Conservation (phyloP, 169 alveolate genomes). For the Cryptosporidium ryanae region DNA sequence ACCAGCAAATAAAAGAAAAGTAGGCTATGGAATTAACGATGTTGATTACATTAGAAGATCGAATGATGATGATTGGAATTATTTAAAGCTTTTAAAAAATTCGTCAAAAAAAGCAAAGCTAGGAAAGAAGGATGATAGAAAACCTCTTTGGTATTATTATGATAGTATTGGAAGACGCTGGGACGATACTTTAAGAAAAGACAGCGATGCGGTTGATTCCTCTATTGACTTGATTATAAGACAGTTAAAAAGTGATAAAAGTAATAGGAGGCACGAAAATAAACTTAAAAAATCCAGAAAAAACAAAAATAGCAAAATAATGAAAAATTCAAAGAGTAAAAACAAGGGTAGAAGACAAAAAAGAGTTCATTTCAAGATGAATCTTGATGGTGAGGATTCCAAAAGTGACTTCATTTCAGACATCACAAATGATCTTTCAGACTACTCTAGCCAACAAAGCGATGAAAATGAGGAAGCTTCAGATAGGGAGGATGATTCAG, state of each 20-base stretch:
- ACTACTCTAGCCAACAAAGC: not conserved
- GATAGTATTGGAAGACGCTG: slow-evolving; percentile 62
- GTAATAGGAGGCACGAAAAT: not conserved
- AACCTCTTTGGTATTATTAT: slow-evolving; percentile 65
- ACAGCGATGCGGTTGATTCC: slow-evolving; percentile 16
- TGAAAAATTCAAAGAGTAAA: not conserved
- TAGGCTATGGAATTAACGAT: slow-evolving; percentile 32
- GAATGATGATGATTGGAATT: slow-evolving; percentile 54
- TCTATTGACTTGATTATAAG: slow-evolving; percentile 18
- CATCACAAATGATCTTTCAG: not conserved
- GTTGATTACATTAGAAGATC: slow-evolving; percentile 41
- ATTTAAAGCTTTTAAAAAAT: slow-evolving; percentile 27
- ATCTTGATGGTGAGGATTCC: not conserved
- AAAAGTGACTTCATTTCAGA: slow-evolving; percentile 5
- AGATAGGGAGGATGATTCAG: not conserved
- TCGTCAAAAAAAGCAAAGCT: not conserved
- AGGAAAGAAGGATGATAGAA: not conserved
- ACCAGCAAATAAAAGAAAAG: slow-evolving; percentile 21
- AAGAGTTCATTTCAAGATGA: slow-evolving; percentile 1
- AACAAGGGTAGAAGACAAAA: not conserved
- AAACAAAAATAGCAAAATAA: not conserved
- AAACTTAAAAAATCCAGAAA: not conserved
- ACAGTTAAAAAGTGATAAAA: slow-evolving; percentile 13
- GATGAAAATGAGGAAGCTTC: not conserved
- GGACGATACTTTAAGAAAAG: slow-evolving; percentile 45